A percentile compares a stretch with the other conserved stretches of the same genome.
Evolutionary conservation across 2,329 filamentous ascomycete species (phyloP).

Genomic region (Curvularia sp.): DNA sequence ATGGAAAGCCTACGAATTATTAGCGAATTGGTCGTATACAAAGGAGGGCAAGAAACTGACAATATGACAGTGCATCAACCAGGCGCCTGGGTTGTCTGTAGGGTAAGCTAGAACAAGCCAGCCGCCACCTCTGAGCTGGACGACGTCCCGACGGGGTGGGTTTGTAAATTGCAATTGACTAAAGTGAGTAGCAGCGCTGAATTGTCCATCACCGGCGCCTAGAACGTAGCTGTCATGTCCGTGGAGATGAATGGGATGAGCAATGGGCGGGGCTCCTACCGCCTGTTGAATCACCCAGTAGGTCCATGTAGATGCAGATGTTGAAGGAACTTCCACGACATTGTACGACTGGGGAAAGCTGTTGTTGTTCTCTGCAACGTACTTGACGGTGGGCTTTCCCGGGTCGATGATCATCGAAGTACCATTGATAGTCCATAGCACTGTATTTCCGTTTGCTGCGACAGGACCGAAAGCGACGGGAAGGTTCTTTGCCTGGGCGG

Average conservation of each 20-base stretch:
- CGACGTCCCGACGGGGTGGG: slow-evolving; percentile 48
- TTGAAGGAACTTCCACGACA: slow-evolving; percentile 51
- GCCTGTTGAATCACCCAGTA: slow-evolving; percentile 59
- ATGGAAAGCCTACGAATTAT: slow-evolving; percentile 30
- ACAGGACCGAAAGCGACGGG: slow-evolving; percentile 44
- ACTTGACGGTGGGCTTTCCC: slow-evolving; percentile 57
- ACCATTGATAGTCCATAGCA: slow-evolving; percentile 52
- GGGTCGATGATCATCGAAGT: slow-evolving; percentile 59
- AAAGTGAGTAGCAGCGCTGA: slow-evolving; percentile 20
- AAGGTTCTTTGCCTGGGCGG: slow-evolving; percentile 34
- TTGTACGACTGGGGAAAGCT: slow-evolving; percentile 52
- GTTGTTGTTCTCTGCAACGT: slow-evolving; percentile 53
- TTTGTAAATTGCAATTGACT: slow-evolving; percentile 45
- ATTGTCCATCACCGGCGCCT: slow-evolving; percentile 45
- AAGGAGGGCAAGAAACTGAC: slow-evolving; percentile 4
- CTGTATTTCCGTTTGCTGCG: slow-evolving; percentile 32
- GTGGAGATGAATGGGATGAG: slow-evolving; percentile 45
- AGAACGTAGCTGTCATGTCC: slow-evolving; percentile 38
- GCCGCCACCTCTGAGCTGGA: slow-evolving; percentile 38
- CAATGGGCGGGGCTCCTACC: slow-evolving; percentile 45
- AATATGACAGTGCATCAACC: slow-evolving; percentile 44
- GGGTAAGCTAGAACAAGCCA: slow-evolving; percentile 60
- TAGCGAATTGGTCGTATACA: not conserved
- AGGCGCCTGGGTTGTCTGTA: slow-evolving; percentile 59
- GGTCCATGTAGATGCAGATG: slow-evolving; percentile 45